Conservation (phyloP, 225 moss, liverwort and hornwort species). For the Bryum argenteum region DNA sequence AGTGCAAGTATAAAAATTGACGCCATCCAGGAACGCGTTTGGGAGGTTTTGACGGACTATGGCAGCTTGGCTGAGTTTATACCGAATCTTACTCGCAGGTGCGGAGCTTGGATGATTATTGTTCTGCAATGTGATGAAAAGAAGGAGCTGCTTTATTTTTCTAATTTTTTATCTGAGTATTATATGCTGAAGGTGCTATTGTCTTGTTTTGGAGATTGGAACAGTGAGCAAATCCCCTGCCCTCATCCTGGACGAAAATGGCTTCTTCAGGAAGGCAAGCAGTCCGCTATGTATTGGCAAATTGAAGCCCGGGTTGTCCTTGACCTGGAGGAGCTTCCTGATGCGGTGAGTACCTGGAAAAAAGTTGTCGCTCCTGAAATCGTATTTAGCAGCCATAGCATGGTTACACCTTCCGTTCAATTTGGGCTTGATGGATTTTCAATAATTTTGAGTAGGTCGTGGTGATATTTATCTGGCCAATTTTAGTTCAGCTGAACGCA, state of each 20-base stretch:
- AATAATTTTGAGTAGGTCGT: background rate
- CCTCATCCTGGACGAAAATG: constrained; percentile 82
- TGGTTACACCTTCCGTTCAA: background rate
- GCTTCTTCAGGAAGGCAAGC: constrained; percentile 90
- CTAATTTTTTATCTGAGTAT: background rate
- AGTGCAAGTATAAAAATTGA: constrained; percentile 75
- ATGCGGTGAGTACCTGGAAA: constrained; percentile 50
- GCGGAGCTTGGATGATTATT: constrained; percentile 25
- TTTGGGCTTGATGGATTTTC: background rate
- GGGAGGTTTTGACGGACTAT: constrained; percentile 92
- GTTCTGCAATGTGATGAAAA: constrained; percentile 12
- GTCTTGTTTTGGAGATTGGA: constrained; percentile 33
- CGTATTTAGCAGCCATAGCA: background rate
- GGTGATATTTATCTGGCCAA: background rate
- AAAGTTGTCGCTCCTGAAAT: background rate
- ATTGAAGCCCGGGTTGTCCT: constrained; percentile 94
- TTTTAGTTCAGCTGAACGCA: background rate
- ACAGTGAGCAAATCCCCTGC: constrained; percentile 86
- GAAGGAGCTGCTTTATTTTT: background rate
- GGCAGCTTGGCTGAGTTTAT: constrained; percentile 92
- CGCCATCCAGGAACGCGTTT: constrained; percentile 66
- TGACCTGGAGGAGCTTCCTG: constrained; percentile 82
- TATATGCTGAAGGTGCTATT: constrained; percentile 29
- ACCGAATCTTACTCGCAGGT: constrained; percentile 89
- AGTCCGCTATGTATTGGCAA: constrained; percentile 95